These are phyloP conservation scores for Pseudopyricularia cyperi DNA, from an alignment of 2,329 filamentous ascomycete genomes.

Conservation along the genomic window DNA sequence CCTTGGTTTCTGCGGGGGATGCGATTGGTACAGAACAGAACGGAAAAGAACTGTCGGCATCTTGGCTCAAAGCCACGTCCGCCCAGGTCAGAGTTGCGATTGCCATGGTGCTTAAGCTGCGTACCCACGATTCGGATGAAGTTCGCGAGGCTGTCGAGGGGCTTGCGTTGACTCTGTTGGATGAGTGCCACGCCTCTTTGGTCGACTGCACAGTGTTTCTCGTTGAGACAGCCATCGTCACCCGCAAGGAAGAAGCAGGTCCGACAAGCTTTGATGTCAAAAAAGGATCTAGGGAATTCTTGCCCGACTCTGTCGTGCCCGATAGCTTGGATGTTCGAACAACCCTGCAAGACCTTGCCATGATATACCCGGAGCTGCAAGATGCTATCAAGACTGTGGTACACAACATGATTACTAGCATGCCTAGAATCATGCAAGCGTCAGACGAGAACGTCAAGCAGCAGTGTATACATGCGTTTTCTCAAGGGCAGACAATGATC, in stretches of 20 bases:
- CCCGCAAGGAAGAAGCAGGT: constrained; percentile 35
- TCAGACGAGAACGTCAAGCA: constrained; percentile 70
- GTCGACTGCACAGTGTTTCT: constrained; percentile 56
- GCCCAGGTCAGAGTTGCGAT: constrained; percentile 75
- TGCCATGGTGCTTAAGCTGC: constrained; percentile 61
- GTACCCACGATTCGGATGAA: constrained; percentile 54
- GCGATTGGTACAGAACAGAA: constrained; percentile 10
- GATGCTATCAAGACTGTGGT: constrained; percentile 52
- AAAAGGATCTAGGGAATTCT: not conserved
- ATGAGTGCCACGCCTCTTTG: constrained; percentile 66
- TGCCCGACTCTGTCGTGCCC: constrained; percentile 39
- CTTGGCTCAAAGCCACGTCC: constrained; percentile 71
- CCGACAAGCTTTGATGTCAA: not conserved
- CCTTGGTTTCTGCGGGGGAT: constrained; percentile 12
- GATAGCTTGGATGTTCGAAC: constrained; percentile 16
- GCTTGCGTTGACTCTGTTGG: constrained; percentile 62
- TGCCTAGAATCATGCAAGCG: constrained; percentile 72
- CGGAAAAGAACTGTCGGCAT: constrained; percentile 26
- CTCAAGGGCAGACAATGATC: constrained; percentile 56
- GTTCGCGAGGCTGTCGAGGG: constrained; percentile 55
- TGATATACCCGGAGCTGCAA: constrained; percentile 37
- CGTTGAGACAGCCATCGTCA: constrained; percentile 67
- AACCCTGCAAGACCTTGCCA: constrained; percentile 36
- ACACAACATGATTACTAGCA: constrained; percentile 68
- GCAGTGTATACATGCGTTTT: constrained; percentile 61